Evolutionary conservation across 2,329 filamentous ascomycete genomes (phyloP).

Genomic region (Cercospora nicotianae): DNA sequence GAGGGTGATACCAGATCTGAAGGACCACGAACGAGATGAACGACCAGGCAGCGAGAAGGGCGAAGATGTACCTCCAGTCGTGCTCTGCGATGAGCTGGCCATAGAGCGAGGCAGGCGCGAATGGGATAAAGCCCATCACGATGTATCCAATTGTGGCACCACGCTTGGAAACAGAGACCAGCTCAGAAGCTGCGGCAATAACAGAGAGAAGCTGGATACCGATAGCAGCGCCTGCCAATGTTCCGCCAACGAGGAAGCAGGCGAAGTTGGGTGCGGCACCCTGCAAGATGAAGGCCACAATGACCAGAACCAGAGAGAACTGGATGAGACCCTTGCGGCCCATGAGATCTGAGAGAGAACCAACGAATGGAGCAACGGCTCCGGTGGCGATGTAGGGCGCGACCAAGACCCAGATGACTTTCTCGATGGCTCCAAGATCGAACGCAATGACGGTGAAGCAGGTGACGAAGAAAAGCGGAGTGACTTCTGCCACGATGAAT

Average conservation of each 20-base stretch:
- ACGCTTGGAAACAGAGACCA: conserved; percentile 63
- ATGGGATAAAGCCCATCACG: conserved; percentile 61
- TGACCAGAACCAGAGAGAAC: conserved; percentile 13
- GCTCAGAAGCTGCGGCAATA: conserved; percentile 65
- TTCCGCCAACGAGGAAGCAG: conserved; percentile 15
- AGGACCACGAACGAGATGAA: conserved; percentile 53
- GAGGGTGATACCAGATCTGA: conserved; percentile 54
- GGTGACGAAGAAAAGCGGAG: conserved; percentile 25
- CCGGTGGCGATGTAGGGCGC: conserved; percentile 24
- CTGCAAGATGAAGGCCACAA: conserved; percentile 21
- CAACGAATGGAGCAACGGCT: conserved; percentile 23
- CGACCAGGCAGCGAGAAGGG: conserved; percentile 54
- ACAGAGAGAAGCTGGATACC: conserved; percentile 19
- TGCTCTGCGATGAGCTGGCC: conserved; percentile 56
- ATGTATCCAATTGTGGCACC: conserved; percentile 61
- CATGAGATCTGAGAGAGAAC: conserved; percentile 17
- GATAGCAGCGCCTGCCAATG: conserved; percentile 15
- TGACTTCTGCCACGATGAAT: conserved; percentile 24
- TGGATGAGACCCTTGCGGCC: conserved; percentile 21
- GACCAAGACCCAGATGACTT: conserved; percentile 24
- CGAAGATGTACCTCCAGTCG: conserved; percentile 56
- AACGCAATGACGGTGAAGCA: conserved; percentile 23
- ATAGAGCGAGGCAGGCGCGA: conserved; percentile 61
- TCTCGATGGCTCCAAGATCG: conserved; percentile 21
- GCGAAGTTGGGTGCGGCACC: conserved; percentile 22